A percentile compares a stretch with the other conserved stretches of the same genome.
phyloP scores from a whole-genome alignment of 2,329 filamentous ascomycete genomes.

The Camptophora hylomeconis region DNA sequence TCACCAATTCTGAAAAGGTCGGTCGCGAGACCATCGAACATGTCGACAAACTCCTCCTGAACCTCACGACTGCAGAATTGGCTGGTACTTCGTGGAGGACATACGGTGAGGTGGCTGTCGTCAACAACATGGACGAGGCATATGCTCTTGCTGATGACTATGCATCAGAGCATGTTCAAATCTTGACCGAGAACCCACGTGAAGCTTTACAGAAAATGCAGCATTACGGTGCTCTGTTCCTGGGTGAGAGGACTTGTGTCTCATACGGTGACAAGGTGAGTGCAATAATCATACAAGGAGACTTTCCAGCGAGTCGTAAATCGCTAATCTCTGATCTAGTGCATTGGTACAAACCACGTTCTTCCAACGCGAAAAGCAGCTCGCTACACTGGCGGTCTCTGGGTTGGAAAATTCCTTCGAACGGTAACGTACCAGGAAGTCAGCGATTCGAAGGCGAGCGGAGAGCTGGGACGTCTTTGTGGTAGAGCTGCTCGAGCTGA shows the following conservation, averaged over 20 bases:
- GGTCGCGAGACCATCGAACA: slow-evolving; percentile 26
- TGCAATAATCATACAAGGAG: background rate
- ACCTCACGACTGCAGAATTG: slow-evolving; percentile 30
- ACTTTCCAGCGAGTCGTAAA: background rate
- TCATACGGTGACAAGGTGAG: slow-evolving; percentile 40
- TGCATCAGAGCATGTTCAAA: slow-evolving; percentile 40
- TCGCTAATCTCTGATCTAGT: slow-evolving; percentile 20
- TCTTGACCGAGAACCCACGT: slow-evolving; percentile 33
- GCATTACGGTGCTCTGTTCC: slow-evolving; percentile 38
- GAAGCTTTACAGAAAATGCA: slow-evolving; percentile 39
- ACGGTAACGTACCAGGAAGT: slow-evolving; percentile 44
- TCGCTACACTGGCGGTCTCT: slow-evolving; percentile 39
- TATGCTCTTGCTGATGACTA: slow-evolving; percentile 35
- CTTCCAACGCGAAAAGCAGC: slow-evolving; percentile 37
- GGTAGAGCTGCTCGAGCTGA: slow-evolving; percentile 37
- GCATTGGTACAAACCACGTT: slow-evolving; percentile 43
- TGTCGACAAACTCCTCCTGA: slow-evolving; percentile 25
- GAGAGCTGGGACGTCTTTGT: slow-evolving; percentile 36
- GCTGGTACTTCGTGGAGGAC: slow-evolving; percentile 33
- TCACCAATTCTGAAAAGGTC: slow-evolving; percentile 33
- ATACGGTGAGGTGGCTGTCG: slow-evolving; percentile 35
- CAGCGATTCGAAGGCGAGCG: slow-evolving; percentile 29
- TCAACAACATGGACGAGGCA: slow-evolving; percentile 29
- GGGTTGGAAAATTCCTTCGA: slow-evolving; percentile 42
- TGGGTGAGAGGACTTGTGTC: slow-evolving; percentile 41